These are phyloP conservation scores for Leccinum barrowsii DNA, from an alignment of 768 basidiomycete genomes.

Conservation along the genomic window DNA sequence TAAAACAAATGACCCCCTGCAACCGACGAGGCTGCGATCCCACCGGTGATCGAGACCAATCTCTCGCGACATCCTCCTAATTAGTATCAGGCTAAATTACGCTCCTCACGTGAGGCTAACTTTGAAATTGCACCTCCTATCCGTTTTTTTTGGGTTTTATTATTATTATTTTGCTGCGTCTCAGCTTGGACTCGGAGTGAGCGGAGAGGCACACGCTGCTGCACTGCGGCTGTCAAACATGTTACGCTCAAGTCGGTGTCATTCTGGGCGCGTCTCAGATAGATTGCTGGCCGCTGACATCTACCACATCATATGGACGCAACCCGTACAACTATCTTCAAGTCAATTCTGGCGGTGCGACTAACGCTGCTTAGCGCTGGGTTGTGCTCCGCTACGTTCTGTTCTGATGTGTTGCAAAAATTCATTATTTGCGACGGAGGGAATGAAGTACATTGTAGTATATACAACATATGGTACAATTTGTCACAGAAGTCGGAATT, in stretches of 20 bases:
- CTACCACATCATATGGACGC: background rate
- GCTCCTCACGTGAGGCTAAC: background rate
- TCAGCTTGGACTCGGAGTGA: background rate
- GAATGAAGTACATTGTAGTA: conserved; percentile 1
- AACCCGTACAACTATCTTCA: background rate
- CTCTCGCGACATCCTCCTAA: background rate
- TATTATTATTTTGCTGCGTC: background rate
- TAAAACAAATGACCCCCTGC: background rate
- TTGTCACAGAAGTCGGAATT: background rate
- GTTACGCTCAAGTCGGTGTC: background rate
- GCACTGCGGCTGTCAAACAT: background rate
- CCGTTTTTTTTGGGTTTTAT: background rate
- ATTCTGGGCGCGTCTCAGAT: conserved; percentile 2
- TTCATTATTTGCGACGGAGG: background rate
- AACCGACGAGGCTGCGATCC: background rate
- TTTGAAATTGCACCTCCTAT: background rate
- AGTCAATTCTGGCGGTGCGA: background rate
- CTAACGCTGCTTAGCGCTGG: background rate
- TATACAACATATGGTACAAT: conserved; percentile 2
- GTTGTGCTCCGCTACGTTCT: background rate
- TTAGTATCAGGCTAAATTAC: background rate
- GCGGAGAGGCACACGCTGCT: background rate
- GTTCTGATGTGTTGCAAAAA: background rate
- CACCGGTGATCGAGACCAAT: background rate
- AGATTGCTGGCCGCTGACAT: background rate